Evolutionary conservation across 1,284 basidiomycete genomes (phyloP), one percentile per base, ranked within the genome.

Genomic region (Marasmius tenuissimus): DNA sequence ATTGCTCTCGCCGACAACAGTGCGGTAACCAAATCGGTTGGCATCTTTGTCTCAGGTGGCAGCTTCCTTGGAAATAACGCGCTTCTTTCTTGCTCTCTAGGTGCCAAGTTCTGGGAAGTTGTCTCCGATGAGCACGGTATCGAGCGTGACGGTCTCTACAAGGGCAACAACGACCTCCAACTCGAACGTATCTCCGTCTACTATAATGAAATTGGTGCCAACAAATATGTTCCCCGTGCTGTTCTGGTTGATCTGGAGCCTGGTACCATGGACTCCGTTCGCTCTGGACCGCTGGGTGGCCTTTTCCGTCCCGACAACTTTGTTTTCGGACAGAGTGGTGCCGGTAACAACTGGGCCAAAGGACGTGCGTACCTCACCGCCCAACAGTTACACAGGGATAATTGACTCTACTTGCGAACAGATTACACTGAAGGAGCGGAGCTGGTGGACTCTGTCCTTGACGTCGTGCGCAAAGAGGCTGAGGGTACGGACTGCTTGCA

Each of bases 81-180:
- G 34, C 57, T 56, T 35, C 59, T 61, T 61, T 61, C 60, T 33
- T 57, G 27, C 42, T 60, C 59, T 68, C 33, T 66, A 92, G 92
- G 92, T 91, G 92, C 94, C 84, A 97, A 97, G 81, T 98, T 98
- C 89, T 98, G 95, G 96, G 95, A 92, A 79, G 95, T 94, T 71
- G 89, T 98, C 74, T 96, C 94, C 64, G 95, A 98, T 77, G 96
- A 98, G 84, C 96, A 98, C 78, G 94, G 94, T 74, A 95, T 98
- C 77, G 93, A 93, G 78, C 84, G 83, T 76, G 92, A 96, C 82
- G 96, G 96, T 80, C 78, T 85, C 65, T 98, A 98, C 88, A 91
- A 92, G 79, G 97, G 97, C 73, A 94, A 78, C 77, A 92, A 92
- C 75, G 96, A 98, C 80, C 88, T 95, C 70, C 97, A 98, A 82